Evolutionary conservation across 1,139 yeast genomes (phyloP).

Genomic region (Yamadazyma sp.): DNA sequence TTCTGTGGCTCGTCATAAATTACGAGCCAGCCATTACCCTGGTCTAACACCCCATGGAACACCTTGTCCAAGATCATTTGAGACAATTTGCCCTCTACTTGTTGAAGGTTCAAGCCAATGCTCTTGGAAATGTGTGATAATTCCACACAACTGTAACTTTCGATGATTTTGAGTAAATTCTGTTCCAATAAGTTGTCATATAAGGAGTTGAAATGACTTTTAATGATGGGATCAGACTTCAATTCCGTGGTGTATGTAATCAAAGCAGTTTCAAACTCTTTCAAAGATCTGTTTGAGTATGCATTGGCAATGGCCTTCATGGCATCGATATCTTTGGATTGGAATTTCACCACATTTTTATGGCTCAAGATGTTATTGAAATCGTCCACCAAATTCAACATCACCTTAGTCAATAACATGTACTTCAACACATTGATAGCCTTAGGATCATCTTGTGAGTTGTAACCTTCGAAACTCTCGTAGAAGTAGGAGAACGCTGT

Average conservation of each 20-base stretch:
- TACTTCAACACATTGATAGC: conserved; percentile 84
- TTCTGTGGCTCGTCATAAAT: conserved; percentile 86
- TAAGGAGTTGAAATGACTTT: conserved; percentile 88
- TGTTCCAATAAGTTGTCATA: conserved; percentile 93
- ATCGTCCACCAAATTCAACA: conserved; percentile 87
- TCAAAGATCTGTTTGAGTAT: conserved; percentile 82
- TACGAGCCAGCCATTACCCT: conserved; percentile 97
- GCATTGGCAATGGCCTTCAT: conserved; percentile 93
- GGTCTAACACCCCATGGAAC: conserved; percentile 93
- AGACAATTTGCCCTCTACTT: conserved; percentile 90
- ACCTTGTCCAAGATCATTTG: conserved; percentile 96
- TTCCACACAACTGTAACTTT: conserved; percentile 94
- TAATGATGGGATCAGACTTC: conserved; percentile 82
- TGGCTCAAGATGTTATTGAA: conserved; percentile 74
- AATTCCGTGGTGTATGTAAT: conserved; percentile 71
- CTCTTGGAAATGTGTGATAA: conserved; percentile 83
- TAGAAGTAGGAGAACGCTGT: conserved; percentile 94
- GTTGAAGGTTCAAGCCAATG: conserved; percentile 84
- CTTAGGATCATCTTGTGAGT: conserved; percentile 58
- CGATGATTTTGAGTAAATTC: conserved; percentile 89
- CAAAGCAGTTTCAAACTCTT: conserved; percentile 84
- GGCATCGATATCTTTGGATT: conserved; percentile 76
- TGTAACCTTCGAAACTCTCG: conserved; percentile 90
- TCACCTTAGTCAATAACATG: conserved; percentile 88
- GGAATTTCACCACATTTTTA: conserved; percentile 79